A percentile compares a stretch with the other conserved stretches of the same genome.
These are phyloP conservation scores for Chaetomium olivaceum DNA, from an alignment of 2,329 filamentous ascomycete genomes.

Conservation along the genomic window DNA sequence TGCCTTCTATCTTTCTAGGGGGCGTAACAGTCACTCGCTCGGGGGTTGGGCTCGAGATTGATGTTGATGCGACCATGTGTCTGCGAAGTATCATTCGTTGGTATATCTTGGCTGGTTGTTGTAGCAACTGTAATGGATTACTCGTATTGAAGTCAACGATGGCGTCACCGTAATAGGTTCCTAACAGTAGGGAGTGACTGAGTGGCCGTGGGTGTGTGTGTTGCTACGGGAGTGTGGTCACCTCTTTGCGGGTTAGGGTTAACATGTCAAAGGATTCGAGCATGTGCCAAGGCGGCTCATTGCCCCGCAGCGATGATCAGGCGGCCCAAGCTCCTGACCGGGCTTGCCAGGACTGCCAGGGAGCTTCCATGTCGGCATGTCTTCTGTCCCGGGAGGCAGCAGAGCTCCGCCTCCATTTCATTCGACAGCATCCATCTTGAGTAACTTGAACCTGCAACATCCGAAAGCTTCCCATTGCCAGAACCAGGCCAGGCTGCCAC, in stretches of 20 bases:
- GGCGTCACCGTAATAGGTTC: neutral
- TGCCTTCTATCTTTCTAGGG: neutral
- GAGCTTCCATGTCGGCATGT: constrained; percentile 3
- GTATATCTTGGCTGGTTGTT: constrained; percentile 1
- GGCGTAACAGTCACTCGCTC: neutral
- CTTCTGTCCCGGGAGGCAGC: constrained; percentile 1
- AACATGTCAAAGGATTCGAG: neutral
- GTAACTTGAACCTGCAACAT: neutral
- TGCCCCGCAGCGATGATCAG: constrained; percentile 26
- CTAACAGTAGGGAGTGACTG: neutral
- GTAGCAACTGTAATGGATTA: neutral
- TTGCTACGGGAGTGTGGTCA: neutral
- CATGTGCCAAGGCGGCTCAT: constrained; percentile 3
- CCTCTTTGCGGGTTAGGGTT: neutral
- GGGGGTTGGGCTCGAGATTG: neutral
- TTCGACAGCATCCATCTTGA: neutral
- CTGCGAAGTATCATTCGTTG: neutral
- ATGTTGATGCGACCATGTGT: neutral
- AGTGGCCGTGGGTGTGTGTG: neutral
- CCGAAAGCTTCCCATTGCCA: neutral
- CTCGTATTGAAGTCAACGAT: neutral
- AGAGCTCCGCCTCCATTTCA: constrained; percentile 3
- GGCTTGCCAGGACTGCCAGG: neutral
- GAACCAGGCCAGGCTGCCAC: constrained; percentile 2
- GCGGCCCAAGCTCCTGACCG: constrained; percentile 28